Evolutionary conservation across 805 yeast genomes (phyloP).

Genomic region (Kluyveromyces siamensis): DNA sequence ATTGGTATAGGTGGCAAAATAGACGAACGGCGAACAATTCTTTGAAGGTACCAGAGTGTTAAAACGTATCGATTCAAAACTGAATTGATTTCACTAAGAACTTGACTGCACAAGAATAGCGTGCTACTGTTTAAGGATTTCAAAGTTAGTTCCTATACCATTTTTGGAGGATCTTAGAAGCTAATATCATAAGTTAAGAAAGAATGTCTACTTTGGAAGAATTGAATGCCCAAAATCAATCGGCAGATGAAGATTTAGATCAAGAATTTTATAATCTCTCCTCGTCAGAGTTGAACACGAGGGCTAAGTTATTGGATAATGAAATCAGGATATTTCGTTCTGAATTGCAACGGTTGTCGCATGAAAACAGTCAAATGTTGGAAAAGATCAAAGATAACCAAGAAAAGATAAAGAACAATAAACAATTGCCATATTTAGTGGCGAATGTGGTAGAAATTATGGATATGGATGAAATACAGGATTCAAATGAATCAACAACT

Average conservation of each 20-base stretch:
- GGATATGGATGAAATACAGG: slow-evolving; percentile 77
- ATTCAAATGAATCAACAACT: slow-evolving; percentile 47
- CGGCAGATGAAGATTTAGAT: slow-evolving; percentile 55
- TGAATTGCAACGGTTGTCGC: slow-evolving; percentile 81
- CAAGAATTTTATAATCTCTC: slow-evolving; percentile 72
- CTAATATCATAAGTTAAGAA: background rate
- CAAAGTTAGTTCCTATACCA: background rate
- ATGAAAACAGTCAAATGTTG: slow-evolving; percentile 86
- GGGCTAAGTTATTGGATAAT: slow-evolving; percentile 83
- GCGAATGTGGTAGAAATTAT: slow-evolving; percentile 94
- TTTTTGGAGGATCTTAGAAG: background rate
- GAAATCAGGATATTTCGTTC: slow-evolving; percentile 93
- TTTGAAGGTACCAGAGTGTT: too few species aligned
- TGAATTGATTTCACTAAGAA: too few species aligned
- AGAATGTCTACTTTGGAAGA: slow-evolving; percentile 81
- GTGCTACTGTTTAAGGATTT: background rate
- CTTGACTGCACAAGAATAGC: too few species aligned
- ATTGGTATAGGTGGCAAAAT: background rate
- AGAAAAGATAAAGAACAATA: slow-evolving; percentile 91
- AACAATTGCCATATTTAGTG: slow-evolving; percentile 90
- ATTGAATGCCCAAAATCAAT: slow-evolving; percentile 43
- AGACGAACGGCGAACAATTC: too few species aligned
- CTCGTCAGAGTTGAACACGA: slow-evolving; percentile 73
- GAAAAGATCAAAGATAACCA: slow-evolving; percentile 93
- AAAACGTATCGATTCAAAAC: too few species aligned